Evolutionary conservation across 225 moss, liverwort and hornwort genomes (phyloP), one percentile per base, ranked within the genome.

Genomic region (Pseudoscleropodium purum): DNA sequence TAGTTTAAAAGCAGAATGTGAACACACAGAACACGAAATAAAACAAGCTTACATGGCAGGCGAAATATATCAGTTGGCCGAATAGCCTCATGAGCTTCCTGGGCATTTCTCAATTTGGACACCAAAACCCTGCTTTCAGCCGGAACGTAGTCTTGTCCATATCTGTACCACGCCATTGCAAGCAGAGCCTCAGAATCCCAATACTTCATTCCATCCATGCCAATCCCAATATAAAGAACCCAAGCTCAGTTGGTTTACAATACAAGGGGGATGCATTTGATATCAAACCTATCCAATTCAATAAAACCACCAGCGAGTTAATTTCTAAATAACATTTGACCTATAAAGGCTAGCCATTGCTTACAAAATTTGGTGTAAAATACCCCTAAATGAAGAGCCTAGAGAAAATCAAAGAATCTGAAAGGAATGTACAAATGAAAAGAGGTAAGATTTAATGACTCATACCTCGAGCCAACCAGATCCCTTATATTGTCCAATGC

Each of bases 21-120:
- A 75, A 57, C 34, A 77, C 9, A 78, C 25, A 64, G 72, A 85
- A 64, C 83, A 45, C 16, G 49, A 84, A 76, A 47, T 57, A 84
- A 86, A 90, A 86, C n/a, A 75, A 92, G 78, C 86, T 89, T 92
- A 99, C 99, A 96, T 90, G 99, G 99, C 37, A 97, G 83, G 60
- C 96, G 94, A 91, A 85, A 91, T 77, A 96, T 91, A 90, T 99
- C 96, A 84, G 97, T 99, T 82, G 99, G 99, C 15, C 99, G 95
- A 89, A 99, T 97, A 85, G 99, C 97, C 83, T 99, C 99, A 91
- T 99, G 99, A 84, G 97, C 96, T 95, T 99, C 99, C 91, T 97
- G 95, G 59, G 95, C 95, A 95, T 99, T 97, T 84, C 97, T 97
- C 86, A 92, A 96, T 93, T 92, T 99, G 68, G 99, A 96, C 63